phyloP scores from a whole-genome alignment of 148 eudicot species.

The Camellia lanceoleosa region DNA sequence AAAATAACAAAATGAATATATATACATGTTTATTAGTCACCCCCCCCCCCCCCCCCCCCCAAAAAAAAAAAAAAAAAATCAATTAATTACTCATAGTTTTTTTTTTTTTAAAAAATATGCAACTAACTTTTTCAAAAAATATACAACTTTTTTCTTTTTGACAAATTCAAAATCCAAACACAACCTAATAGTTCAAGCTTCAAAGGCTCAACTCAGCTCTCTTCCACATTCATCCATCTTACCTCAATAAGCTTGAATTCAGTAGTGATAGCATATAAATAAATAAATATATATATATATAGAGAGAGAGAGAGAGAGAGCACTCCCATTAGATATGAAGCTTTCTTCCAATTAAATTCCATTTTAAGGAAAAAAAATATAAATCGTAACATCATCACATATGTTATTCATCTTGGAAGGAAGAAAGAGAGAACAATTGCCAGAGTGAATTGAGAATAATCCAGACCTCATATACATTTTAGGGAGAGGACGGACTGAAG shows the following conservation, averaged over 20 bases:
- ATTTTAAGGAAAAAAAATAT: slow-evolving; percentile 2
- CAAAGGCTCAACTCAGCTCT: neutral
- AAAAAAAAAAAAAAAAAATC: too few relatives aligned
- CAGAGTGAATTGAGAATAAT: neutral
- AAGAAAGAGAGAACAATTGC: neutral
- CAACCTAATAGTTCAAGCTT: neutral
- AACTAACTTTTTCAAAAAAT: too few relatives aligned
- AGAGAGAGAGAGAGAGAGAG: neutral
- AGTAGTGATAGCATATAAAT: too few relatives aligned
- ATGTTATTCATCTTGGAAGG: neutral
- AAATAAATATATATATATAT: too few relatives aligned
- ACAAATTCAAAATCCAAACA: too few relatives aligned
- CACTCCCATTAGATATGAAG: neutral
- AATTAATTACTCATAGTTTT: too few relatives aligned
- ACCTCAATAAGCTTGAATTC: neutral
- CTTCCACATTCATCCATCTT: neutral
- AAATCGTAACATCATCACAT: neutral
- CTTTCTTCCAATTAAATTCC: neutral
- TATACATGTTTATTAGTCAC: too few relatives aligned
- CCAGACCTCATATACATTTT: neutral
- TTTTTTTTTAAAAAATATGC: too few relatives aligned
- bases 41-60: too few relatives aligned
- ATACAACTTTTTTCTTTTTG: neutral
- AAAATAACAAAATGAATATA: too few relatives aligned
- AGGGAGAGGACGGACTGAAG: neutral